phyloP scores from a whole-genome alignment of 306 rosid species.

The Geum urbanum region DNA sequence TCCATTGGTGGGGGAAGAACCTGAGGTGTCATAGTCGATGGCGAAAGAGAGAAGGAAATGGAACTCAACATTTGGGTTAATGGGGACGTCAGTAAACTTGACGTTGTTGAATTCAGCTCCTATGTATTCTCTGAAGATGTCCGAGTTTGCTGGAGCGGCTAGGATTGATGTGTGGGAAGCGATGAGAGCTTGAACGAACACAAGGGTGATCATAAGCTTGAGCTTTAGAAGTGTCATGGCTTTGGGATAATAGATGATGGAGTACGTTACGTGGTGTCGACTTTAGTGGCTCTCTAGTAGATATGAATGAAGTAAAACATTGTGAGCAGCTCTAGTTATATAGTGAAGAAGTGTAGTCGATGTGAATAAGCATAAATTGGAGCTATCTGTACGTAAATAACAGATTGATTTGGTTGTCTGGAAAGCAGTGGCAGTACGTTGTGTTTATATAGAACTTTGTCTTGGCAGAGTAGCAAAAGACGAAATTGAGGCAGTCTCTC shows the following conservation, averaged over 20 bases:
- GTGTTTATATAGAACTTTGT: constrained; percentile 11
- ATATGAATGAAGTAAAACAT: background rate
- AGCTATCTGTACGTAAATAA: background rate
- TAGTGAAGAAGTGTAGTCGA: background rate
- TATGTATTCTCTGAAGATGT: constrained; percentile 65
- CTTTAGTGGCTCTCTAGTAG: background rate
- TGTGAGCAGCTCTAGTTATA: background rate
- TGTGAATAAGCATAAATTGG: background rate
- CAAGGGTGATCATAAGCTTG: constrained; percentile 27
- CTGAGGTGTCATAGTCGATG: constrained; percentile 61
- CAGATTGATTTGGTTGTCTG: constrained; percentile 1
- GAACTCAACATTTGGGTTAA: constrained; percentile 52
- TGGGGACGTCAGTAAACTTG: constrained; percentile 58
- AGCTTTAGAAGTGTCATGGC: constrained; percentile 34
- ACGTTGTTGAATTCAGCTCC: constrained; percentile 70
- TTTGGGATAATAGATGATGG: background rate
- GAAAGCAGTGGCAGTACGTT: background rate
- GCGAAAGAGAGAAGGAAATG: constrained; percentile 81
- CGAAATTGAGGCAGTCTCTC: background rate
- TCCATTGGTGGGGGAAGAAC: constrained; percentile 64
- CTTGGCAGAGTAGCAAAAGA: background rate
- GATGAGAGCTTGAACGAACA: constrained; percentile 29
- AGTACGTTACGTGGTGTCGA: too few relatives aligned
- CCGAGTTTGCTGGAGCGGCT: constrained; percentile 32
- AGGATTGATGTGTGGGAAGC: constrained; percentile 19